Evolutionary conservation across 2,329 filamentous ascomycete species (phyloP), one percentile per base, ranked within the genome.

Genomic region (Ophiostoma montium): DNA sequence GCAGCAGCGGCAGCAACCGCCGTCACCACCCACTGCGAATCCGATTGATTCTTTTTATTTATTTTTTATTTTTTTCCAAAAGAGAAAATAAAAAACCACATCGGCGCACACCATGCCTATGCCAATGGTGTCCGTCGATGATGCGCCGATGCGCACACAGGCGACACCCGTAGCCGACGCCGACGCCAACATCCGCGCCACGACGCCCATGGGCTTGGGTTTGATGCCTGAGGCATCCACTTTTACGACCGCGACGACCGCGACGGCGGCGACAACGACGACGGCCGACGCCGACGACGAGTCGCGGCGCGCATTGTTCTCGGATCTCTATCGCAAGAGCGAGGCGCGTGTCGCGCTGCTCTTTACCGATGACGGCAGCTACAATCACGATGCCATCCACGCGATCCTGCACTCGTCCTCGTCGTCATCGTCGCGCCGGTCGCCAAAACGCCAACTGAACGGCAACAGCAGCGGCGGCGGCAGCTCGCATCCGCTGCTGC

Each of bases 321-420:
- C 79, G 62, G 79, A 86, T 51, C 70, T 89, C 49, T 95, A 85
- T 71, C 78, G 77, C 61, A 77, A 77, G 64, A 82, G 78, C 58
- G 87, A 95, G 66, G 75, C 78, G 57, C 83, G 80, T 66, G 81
- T 95, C 60, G 76, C 80, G 54, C 70, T 78, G 38, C 70, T 95
- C n/a, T 94, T 95, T 62, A 61, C 67, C 58, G 68, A 74, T 54
- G 69, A 77, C 61, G 70, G 76, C 59, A 64, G 64, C 52, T 72
- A 77, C 57, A 71, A 78, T 55, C 56, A 62, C 52, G 59, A 66
- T 54, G 71, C 69, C 49, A 75, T 80, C 63, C 70, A 76, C 58
- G 68, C 74, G 49, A 68, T 77, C 57, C 62, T 61, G 53, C 68
- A 70, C 57, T 66, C 61, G 13, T n/a, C n/a, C n/a, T n/a, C n/a